Percentiles rank a stretch among this genome's conserved stretches.
These are phyloP conservation scores for Phytophthora colocasiae DNA, from an alignment of 352 stramenopile species.

Conservation along the genomic window DNA sequence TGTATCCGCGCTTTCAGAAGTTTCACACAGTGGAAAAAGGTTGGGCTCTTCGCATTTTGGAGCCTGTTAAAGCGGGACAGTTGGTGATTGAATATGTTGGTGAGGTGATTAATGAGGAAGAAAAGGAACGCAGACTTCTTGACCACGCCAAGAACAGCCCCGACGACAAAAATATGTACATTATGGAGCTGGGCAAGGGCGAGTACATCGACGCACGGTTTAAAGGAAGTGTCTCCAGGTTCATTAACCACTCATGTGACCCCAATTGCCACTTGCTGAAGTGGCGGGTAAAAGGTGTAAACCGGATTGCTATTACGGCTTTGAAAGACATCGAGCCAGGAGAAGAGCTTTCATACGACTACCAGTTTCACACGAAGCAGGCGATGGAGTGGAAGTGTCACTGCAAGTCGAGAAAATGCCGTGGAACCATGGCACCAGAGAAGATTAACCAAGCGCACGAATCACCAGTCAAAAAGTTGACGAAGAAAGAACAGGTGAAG, in stretches of 20 bases:
- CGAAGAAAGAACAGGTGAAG: slow-evolving; percentile 82
- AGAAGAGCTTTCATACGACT: slow-evolving; percentile 95
- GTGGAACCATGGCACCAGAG: slow-evolving; percentile 88
- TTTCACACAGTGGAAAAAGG: slow-evolving; percentile 91
- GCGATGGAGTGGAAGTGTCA: slow-evolving; percentile 90
- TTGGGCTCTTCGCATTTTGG: slow-evolving; percentile 88
- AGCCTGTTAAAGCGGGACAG: slow-evolving; percentile 83
- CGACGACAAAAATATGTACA: slow-evolving; percentile 97
- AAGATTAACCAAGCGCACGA: slow-evolving; percentile 63
- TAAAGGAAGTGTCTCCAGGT: slow-evolving; percentile 94
- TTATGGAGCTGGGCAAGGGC: slow-evolving; percentile 93
- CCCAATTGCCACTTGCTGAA: slow-evolving; percentile 96
- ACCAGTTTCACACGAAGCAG: slow-evolving; percentile 93
- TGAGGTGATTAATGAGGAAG: slow-evolving; percentile 94
- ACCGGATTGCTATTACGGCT: slow-evolving; percentile 93
- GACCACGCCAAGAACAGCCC: slow-evolving; percentile 88
- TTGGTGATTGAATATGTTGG: slow-evolving; percentile 96
- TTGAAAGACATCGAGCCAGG: slow-evolving; percentile 89
- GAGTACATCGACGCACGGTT: slow-evolving; percentile 96
- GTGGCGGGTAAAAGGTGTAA: slow-evolving; percentile 94
- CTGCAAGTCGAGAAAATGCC: slow-evolving; percentile 82
- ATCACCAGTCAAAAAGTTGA: slow-evolving; percentile 63
- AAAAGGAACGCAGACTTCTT: slow-evolving; percentile 89
- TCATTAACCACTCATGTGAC: slow-evolving; percentile 98
- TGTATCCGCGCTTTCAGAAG: slow-evolving; percentile 75